phyloP scores from a whole-genome alignment of 108 stramenopile genomes.

The Cyclotella baltica region DNA sequence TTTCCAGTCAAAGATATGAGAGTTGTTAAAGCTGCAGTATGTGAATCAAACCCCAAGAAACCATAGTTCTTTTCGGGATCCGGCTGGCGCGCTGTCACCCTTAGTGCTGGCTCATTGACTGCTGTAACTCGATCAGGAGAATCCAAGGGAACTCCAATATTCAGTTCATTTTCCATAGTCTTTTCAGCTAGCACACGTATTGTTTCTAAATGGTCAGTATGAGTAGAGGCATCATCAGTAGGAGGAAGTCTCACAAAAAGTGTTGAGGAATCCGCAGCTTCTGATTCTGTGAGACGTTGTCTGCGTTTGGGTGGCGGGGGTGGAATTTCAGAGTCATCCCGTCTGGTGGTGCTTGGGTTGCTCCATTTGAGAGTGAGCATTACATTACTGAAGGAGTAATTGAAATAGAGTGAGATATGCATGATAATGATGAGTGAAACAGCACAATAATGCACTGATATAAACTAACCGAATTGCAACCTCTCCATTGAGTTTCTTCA shows the following conservation, averaged over 20 bases:
- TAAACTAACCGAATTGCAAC: slow-evolving; percentile 37
- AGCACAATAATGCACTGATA: no score
- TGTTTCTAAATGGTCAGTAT: slow-evolving; percentile 44
- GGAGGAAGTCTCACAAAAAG: slow-evolving; percentile 76
- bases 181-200: slow-evolving; percentile 63
- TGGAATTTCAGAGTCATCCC: slow-evolving; percentile 11
- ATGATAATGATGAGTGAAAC: no score
- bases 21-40: slow-evolving; percentile 88
- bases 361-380: slow-evolving; percentile 82
- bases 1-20: slow-evolving; percentile 82
- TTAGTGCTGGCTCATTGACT: slow-evolving; percentile 80
- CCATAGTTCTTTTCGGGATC: slow-evolving; percentile 65
- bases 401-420: background rate
- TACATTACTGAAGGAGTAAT: slow-evolving; percentile 39
- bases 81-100: slow-evolving; percentile 60
- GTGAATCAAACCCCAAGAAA: slow-evolving; percentile 87
- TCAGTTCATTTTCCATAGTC: slow-evolving; percentile 82
- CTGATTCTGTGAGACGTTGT: slow-evolving; percentile 74
- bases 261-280: slow-evolving; percentile 78
- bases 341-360: slow-evolving; percentile 25
- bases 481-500: slow-evolving; percentile 61
- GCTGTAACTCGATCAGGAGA: slow-evolving; percentile 75
- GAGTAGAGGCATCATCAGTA: slow-evolving; percentile 33
- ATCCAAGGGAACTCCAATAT: slow-evolving; percentile 55
- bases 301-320: slow-evolving; percentile 40